Evolutionary conservation across 1,284 basidiomycete genomes (phyloP).

Genomic region (Cystobasidiaceae sp.): DNA sequence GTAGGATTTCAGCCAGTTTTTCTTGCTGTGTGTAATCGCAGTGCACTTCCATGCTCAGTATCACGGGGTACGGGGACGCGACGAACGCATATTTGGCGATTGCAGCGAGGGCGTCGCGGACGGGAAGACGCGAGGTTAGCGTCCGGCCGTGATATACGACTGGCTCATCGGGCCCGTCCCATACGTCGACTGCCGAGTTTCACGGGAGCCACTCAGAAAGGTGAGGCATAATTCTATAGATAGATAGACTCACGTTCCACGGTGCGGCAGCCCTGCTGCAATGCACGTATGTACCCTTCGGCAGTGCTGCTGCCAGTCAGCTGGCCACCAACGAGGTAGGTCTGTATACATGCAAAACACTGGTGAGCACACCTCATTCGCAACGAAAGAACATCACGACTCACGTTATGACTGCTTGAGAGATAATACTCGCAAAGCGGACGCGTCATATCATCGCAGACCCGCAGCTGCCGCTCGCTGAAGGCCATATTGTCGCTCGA

Average conservation of each 20-base stretch:
- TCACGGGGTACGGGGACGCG: slow-evolving; percentile 85
- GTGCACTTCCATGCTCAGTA: slow-evolving; percentile 92
- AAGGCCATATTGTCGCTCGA: slow-evolving; percentile 62
- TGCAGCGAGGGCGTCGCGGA: slow-evolving; percentile 78
- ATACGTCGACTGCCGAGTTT: slow-evolving; percentile 71
- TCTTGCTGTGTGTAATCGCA: slow-evolving; percentile 79
- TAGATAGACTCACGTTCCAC: slow-evolving; percentile 63
- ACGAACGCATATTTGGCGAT: slow-evolving; percentile 91
- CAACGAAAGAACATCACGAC: too few relatives aligned
- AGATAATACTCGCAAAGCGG: slow-evolving; percentile 86
- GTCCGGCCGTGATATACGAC: slow-evolving; percentile 88
- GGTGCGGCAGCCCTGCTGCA: slow-evolving; percentile 82
- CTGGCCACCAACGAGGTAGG: slow-evolving; percentile 92
- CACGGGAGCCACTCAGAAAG: slow-evolving; percentile 1
- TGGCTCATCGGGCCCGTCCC: slow-evolving; percentile 64
- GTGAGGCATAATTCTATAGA: slow-evolving; percentile 9
- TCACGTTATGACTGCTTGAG: slow-evolving; percentile 83
- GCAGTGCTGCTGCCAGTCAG: slow-evolving; percentile 88
- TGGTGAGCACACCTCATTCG: too few relatives aligned
- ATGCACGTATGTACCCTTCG: slow-evolving; percentile 90
- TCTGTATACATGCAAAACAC: too few relatives aligned
- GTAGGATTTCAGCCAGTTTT: slow-evolving; percentile 71
- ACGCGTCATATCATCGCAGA: slow-evolving; percentile 64
- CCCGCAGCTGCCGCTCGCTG: slow-evolving; percentile 50
- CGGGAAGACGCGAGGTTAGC: slow-evolving; percentile 76